These are phyloP conservation scores for Suillus subalutaceus DNA, from an alignment of 768 basidiomycete species.

Conservation along the genomic window DNA sequence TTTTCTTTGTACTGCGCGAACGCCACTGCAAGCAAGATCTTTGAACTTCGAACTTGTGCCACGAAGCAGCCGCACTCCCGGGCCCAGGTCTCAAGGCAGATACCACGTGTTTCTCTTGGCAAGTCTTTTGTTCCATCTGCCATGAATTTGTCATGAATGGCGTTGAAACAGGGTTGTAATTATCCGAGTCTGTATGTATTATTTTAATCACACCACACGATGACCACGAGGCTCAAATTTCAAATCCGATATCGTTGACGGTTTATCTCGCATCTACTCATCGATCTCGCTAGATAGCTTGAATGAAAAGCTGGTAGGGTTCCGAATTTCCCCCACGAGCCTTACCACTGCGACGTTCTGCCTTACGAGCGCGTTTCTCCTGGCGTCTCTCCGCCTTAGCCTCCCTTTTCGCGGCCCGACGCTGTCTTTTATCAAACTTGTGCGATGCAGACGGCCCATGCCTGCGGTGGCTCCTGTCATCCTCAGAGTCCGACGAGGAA, in stretches of 20 bases:
- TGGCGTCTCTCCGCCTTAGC: slow-evolving; percentile 19
- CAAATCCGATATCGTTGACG: neutral
- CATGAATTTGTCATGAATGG: neutral
- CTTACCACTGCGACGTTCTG: slow-evolving; percentile 22
- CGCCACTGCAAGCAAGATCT: neutral
- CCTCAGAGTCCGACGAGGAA: slow-evolving; percentile 17
- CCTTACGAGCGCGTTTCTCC: slow-evolving; percentile 14
- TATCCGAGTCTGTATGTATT: neutral
- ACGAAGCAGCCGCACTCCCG: neutral
- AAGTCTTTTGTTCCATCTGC: neutral
- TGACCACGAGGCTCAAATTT: neutral
- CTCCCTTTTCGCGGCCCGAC: slow-evolving; percentile 13
- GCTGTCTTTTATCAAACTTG: slow-evolving; percentile 13
- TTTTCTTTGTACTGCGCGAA: neutral
- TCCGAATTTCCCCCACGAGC: slow-evolving; percentile 17
- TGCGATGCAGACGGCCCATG: neutral
- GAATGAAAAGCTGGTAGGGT: slow-evolving; percentile 28
- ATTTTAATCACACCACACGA: neutral
- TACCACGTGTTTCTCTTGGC: neutral
- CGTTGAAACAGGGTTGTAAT: neutral
- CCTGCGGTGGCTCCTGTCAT: neutral
- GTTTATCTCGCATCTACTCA: neutral
- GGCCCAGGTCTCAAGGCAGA: neutral
- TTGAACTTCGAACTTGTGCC: neutral
- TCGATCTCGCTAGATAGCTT: slow-evolving; percentile 2